Evolutionary conservation across 495 filamentous ascomycete species (phyloP).

Genomic region (Beverwykella pulmonaria): DNA sequence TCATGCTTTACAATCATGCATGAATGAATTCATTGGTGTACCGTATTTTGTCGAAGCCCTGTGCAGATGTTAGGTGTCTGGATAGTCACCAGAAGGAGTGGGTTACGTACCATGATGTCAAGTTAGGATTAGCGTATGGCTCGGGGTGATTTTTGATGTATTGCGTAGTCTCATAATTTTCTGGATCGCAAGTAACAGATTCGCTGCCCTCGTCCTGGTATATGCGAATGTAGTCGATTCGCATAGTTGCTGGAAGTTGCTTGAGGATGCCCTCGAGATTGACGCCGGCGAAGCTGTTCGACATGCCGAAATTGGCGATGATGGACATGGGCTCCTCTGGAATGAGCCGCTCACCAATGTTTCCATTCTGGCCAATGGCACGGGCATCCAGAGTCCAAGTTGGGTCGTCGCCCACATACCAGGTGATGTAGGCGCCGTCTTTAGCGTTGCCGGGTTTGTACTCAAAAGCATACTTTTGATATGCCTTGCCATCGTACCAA

Average conservation of each 20-base stretch:
- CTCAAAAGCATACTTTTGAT: constrained; percentile 74
- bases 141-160: constrained; percentile 68
- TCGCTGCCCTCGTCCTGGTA: constrained; percentile 65
- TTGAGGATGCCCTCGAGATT: constrained; percentile 56
- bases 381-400: constrained; percentile 69
- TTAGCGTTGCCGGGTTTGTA: constrained; percentile 61
- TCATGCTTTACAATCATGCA: constrained; percentile 49
- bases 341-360: constrained; percentile 69
- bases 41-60: constrained; percentile 43
- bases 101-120: constrained; percentile 57
- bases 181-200: constrained; percentile 72
- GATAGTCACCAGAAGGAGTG: constrained; percentile 27
- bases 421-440: constrained; percentile 60
- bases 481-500: constrained; percentile 75
- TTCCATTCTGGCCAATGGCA: constrained; percentile 71
- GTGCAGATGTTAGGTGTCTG: constrained; percentile 3
- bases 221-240: constrained; percentile 74
- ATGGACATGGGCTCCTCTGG: constrained; percentile 72
- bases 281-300: constrained; percentile 64
- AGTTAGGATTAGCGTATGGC: constrained; percentile 67
- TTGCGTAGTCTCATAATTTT: constrained; percentile 66
- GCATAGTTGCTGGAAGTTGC: constrained; percentile 70
- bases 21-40: constrained; percentile 55
- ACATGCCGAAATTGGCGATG: constrained; percentile 76
- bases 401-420: constrained; percentile 67